Conservation (phyloP, 148 eudicot genomes). For the Cornus controversa region DNA sequence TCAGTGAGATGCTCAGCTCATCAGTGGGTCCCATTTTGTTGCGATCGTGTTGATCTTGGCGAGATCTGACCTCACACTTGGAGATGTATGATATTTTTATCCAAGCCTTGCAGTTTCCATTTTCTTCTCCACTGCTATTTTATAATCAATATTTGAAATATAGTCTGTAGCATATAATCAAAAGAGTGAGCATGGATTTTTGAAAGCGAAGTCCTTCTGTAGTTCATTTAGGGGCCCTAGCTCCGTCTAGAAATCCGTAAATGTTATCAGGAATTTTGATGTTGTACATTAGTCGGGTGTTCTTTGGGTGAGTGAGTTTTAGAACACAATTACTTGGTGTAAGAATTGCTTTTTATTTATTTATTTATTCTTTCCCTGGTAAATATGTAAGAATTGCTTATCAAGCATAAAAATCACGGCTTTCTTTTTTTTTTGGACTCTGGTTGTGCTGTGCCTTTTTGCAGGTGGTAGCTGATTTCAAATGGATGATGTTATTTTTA, state of each 20-base stretch:
- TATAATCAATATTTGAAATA: conserved; percentile 16
- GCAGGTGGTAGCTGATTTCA: too few relatives aligned
- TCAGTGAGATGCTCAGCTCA: conserved; percentile 72
- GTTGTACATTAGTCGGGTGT: conserved; percentile 19
- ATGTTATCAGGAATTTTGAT: conserved; percentile 14
- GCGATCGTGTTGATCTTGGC: conserved; percentile 49
- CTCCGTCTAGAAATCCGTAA: conserved; percentile 13
- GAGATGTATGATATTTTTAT: conserved; percentile 32
- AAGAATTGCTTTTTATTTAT: conserved; percentile 1
- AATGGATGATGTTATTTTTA: too few relatives aligned
- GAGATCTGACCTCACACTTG: conserved; percentile 10
- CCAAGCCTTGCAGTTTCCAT: conserved; percentile 9
- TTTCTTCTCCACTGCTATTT: background rate
- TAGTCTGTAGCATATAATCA: conserved; percentile 16
- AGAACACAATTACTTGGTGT: conserved; percentile 4
- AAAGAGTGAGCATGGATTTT: conserved; percentile 17
- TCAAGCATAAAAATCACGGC: too few relatives aligned
- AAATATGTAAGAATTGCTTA: too few relatives aligned
- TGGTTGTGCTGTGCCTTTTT: background rate
- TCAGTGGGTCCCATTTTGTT: conserved; percentile 69
- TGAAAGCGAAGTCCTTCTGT: conserved; percentile 5
- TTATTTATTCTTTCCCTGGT: too few relatives aligned
- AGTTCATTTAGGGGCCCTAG: conserved; percentile 13
- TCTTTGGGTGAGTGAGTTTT: conserved; percentile 5
- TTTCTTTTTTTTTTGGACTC: background rate